Conservation (phyloP, 2,329 filamentous ascomycete genomes). For the Graphilbum sp. region DNA sequence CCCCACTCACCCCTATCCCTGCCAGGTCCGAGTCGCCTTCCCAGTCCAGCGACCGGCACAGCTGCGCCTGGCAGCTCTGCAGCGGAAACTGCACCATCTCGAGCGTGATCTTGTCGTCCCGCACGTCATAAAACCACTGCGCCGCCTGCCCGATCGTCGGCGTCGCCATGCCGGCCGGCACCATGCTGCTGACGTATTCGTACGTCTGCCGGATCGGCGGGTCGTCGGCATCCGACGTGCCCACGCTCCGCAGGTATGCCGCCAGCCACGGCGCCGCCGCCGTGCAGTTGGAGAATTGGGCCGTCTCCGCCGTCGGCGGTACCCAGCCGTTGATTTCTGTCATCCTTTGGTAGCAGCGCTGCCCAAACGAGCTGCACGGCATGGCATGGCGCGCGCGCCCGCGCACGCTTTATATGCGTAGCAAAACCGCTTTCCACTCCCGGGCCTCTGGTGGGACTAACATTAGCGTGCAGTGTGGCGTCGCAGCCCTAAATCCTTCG, state of each 20-base stretch:
- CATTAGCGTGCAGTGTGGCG: no score
- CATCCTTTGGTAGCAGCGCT: no score
- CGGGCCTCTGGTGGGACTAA: no score
- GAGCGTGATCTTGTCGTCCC: neutral
- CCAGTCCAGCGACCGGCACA: conserved; percentile 9
- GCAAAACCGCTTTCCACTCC: no score
- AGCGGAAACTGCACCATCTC: conserved; percentile 1
- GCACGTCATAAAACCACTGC: neutral
- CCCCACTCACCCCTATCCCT: conserved; percentile 8
- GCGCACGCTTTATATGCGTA: no score
- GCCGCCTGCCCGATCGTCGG: conserved; percentile 2
- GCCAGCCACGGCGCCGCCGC: conserved; percentile 2
- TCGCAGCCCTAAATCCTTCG: no score
- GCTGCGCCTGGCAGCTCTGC: neutral
- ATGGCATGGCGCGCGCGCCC: no score
- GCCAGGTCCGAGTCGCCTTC: conserved; percentile 10
- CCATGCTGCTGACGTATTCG: conserved; percentile 1
- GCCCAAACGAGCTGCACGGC: no score
- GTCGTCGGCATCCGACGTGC: neutral
- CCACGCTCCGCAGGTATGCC: neutral
- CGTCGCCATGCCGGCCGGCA: neutral
- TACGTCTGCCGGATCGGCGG: neutral
- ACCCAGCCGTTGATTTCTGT: conserved; percentile 4
- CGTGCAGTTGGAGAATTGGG: conserved; percentile 3
- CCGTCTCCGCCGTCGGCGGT: neutral